Evolutionary conservation across 768 basidiomycete species (phyloP).

Genomic region (Hygrocybe punicea): DNA sequence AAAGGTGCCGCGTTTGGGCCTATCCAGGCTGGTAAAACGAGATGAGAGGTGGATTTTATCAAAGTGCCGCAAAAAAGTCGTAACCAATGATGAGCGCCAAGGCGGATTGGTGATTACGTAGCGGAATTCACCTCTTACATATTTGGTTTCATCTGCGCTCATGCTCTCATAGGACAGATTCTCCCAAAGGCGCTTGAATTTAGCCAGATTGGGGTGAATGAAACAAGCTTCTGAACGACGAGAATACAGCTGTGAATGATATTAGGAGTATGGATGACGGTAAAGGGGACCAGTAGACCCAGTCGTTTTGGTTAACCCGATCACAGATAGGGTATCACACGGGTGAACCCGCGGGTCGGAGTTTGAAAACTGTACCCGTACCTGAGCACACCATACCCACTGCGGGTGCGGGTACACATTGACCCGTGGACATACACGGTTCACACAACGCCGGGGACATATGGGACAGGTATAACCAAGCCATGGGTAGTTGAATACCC

Average conservation of each 20-base stretch:
- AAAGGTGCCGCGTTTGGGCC: constrained; percentile 5
- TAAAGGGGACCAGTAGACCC: too few relatives aligned
- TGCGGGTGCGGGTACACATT: too few relatives aligned
- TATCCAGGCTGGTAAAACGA: constrained; percentile 4
- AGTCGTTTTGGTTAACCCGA: too few relatives aligned
- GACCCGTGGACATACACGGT: too few relatives aligned
- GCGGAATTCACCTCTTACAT: background rate
- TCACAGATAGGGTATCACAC: too few relatives aligned
- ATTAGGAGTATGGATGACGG: background rate
- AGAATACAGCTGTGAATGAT: background rate
- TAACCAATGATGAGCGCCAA: constrained; percentile 7
- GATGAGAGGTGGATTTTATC: constrained; percentile 10
- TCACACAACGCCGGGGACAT: too few relatives aligned
- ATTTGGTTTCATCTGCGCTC: constrained; percentile 8
- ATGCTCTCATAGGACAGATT: constrained; percentile 5
- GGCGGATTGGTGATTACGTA: constrained; percentile 6
- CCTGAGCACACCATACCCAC: too few relatives aligned
- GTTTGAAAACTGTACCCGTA: too few relatives aligned
- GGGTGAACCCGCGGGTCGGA: too few relatives aligned
- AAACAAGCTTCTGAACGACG: background rate
- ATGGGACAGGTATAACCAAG: too few relatives aligned
- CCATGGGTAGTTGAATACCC: too few relatives aligned
- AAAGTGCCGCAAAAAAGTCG: constrained; percentile 4
- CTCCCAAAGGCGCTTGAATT: background rate
- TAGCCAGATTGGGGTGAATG: background rate